Base-by-base conservation (phyloP, 768 basidiomycete genomes). In the Bullera alba region DNA sequence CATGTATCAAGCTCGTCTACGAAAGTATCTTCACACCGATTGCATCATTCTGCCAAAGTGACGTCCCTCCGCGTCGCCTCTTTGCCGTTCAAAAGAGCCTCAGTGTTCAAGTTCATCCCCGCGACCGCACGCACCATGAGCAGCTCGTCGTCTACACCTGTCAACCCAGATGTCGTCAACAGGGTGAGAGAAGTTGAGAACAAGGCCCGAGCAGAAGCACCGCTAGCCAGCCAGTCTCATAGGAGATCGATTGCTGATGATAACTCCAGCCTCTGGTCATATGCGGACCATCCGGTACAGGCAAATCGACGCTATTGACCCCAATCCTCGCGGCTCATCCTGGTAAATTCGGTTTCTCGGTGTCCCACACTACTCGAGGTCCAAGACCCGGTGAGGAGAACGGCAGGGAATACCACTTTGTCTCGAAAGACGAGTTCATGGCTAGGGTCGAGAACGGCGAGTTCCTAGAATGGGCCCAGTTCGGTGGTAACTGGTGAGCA, bases 401-500 rank as follows among this genome's bases (percentile, higher is more conserved):
- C 68, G 90, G 90, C 44, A 79, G 80, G 60, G 83, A 88, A 53
- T 97, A 97, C 73, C 80, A 90, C 72, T 97, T 95, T 62, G 83
- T 89, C 12, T 75, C 79, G 12, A 74, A 75, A 25, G 80, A 84
- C n/a, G 74, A 71, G 19, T 97, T 97, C 76, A 78, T 78, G 59
- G 74, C 79, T 22, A 79, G 93, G 57, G 79, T 89, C 39, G 70
- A 72, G 16, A 74, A 82, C 22, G 77, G 79, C 48, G 89, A 85
- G 17, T 96, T 97, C 73, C 85, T 97, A 58, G 93, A 97, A 74
- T 81, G 89, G 60, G 90, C 93, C 15, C 83, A 93, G 71, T 97
- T 93, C 75, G 88, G 86, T 0, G 81, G 84, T 21, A 95, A 96
- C 68, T 79, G 80, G 60, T 69, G 45, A 58, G 67, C 21, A 10